Base-by-base conservation (phyloP, 1,284 basidiomycete species). In the Meripilus lineatus region DNA sequence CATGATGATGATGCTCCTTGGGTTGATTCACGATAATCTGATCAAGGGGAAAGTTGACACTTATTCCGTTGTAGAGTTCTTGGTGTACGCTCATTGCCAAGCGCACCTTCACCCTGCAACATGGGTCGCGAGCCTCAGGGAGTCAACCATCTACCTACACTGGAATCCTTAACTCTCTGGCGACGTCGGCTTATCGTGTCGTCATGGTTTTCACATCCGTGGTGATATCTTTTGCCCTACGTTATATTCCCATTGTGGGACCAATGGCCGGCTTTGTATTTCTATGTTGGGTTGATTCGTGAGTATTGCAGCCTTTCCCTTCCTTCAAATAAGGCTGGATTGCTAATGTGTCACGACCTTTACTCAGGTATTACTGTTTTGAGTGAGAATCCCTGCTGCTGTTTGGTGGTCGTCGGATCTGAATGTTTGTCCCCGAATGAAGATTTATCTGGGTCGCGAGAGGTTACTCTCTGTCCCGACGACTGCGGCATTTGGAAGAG, bases 271-370 rank as follows among this genome's bases (percentile, higher is more conserved):
- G 79, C 18, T 86, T 89, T 55, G 61, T 76, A 8, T 91, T 89
- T 57, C 66, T 89, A 41, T 90, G 86, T 56, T 89, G 89, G 82
- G 74, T 90, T 36, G 82, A 90, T 59, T 73, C 87, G 87, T 90
- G 62, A 74, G 86, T 83, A 2, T 18, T 38, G 40, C 26, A 36
- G 39, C 8, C n/a, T n/a, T 10, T 30, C 28, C 10, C 28, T 30
- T 30, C 28, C 10, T 8, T 30, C n/a, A n/a, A n/a, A n/a, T n/a
- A n/a, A n/a, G n/a, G n/a, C n/a, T n/a, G n/a, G n/a, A n/a, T n/a
- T n/a, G n/a, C 10, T 30, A 30, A n/a, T 30, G 28, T n/a, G n/a
- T 30, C 28, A 10, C 23, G 21, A 32, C 22, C 22, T n/a, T 15
- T 47, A 25, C 15, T 22, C 54, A 90, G 89, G 39, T 92, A 89